Evolutionary conservation across 768 basidiomycete species (phyloP).

Genomic region (Leccinum truebloodii): DNA sequence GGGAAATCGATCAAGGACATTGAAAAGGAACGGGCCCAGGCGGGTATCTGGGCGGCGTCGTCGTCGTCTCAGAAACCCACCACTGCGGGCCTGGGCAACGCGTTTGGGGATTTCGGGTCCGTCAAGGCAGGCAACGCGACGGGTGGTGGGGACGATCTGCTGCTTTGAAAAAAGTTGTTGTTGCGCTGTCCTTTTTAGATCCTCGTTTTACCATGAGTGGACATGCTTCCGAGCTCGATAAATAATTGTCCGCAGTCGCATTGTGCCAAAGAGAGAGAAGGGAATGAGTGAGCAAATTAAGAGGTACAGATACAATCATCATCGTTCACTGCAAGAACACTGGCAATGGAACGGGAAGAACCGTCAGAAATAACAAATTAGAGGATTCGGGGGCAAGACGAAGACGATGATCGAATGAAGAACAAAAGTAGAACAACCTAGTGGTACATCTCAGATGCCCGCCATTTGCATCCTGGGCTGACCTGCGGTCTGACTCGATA

Average conservation of each 20-base stretch:
- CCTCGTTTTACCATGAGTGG: slow-evolving; percentile 11
- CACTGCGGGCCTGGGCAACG: slow-evolving; percentile 14
- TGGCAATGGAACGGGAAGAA: slow-evolving; percentile 19
- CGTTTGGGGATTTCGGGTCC: slow-evolving; percentile 39
- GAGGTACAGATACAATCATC: slow-evolving; percentile 40
- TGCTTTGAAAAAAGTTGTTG: slow-evolving; percentile 33
- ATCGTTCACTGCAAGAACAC: slow-evolving; percentile 37
- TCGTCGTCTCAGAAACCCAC: slow-evolving; percentile 37
- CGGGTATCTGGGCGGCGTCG: slow-evolving; percentile 74
- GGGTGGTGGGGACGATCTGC: slow-evolving; percentile 43
- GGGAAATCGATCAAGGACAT: slow-evolving; percentile 87
- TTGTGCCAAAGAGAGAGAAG: slow-evolving; percentile 20
- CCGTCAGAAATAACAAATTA: slow-evolving; percentile 24
- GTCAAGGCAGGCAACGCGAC: slow-evolving; percentile 18
- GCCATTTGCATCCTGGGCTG: slow-evolving; percentile 39
- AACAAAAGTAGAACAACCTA: neutral
- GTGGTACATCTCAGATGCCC: slow-evolving; percentile 31
- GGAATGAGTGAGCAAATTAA: slow-evolving; percentile 34
- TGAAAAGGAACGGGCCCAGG: slow-evolving; percentile 82
- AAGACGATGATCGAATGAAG: slow-evolving; percentile 10
- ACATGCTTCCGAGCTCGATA: neutral
- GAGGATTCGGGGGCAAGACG: slow-evolving; percentile 12
- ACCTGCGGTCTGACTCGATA: slow-evolving; percentile 25
- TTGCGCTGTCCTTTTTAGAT: neutral
- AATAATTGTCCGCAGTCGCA: slow-evolving; percentile 24